Base-by-base conservation (phyloP, 2,329 filamentous ascomycete genomes). In the Talaromyces sp. region DNA sequence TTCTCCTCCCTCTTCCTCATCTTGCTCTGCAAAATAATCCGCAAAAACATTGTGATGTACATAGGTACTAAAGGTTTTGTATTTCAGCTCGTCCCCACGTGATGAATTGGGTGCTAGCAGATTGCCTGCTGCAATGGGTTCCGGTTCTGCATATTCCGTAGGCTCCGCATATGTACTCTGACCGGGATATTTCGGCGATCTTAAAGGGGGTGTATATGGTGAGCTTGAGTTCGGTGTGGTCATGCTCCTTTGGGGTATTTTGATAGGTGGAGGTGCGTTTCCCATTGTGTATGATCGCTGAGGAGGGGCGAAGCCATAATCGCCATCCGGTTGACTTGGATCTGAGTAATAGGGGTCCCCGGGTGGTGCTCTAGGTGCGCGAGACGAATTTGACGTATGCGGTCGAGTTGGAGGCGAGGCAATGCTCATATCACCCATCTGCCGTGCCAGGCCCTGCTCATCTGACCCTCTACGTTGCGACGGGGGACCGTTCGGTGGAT, bases 21-120 rank as follows among this genome's bases (percentile, higher is more conserved):
- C 82, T 77, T 70, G 82, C 78, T 71, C 79, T 72, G 84, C 83
- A 65, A 85, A 84, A 62, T 87, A 78, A 63, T 81, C 81, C 43
- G 83, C 82, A 49, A 85, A 69, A 53, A 81, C 81, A 29, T 81
- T 77, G 51, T 78, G 75, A 22, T 74, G 73, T 31, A 74, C 71
- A 61, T 72, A 67, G 6, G 65, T 67, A 43, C 65, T 67, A 25
- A 56, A 67, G 10, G 65, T 67, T 31, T 67, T 67, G 58, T 64
- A 67, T 58, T 67, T 67, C 36, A 64, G 5, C 53, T 66, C 64
- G 54, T 66, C 64, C 2, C 61, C 49, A 5, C 53, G 60, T 8
- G 59, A 56, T 17, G 38, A n/a, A 25, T 29, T 40, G 10, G 65
- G 65, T n/a, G 54, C 62, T 34, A 65, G 49, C 22, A 58, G 27